Evolutionary conservation across 164 flowering plant genomes (phyloP), one percentile per base, ranked within the genome.

Genomic region (Litsea cubeba): DNA sequence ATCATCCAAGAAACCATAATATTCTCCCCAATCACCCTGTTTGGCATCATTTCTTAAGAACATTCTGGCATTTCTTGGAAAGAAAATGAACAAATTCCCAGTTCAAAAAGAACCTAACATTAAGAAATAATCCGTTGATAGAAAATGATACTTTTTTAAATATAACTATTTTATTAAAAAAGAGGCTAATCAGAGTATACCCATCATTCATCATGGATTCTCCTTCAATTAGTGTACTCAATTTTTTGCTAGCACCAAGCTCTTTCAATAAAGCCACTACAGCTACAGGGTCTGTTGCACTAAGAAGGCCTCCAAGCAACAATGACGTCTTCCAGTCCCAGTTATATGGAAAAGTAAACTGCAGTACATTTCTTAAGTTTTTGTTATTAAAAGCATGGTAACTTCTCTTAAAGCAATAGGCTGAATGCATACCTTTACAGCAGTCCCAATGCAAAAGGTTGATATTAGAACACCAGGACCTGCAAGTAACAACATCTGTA

Each of bases 171-270:
- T 30, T 30, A 30, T 30, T 30, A 30, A 30, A 30, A 30, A 30
- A 3, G 32, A 30, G 32, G 32, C 32, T 30, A 30, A 30, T 30
- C 25, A 49, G 40, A 73, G 62, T 50, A 4, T 91, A 95, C 99
- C 99, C 97, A 78, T 95, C 99, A 87, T 95, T 93, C 99, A 95
- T 95, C 85, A 95, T 83, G 49, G 99, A 91, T 76, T 95, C 99
- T 76, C 99, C 99, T 86, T 95, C 97, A 86, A 93, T 93, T 75
- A 93, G 89, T 46, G 99, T 95, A 82, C 83, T 89, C 81, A 95
- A 77, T 78, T 95, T 95, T 81, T 95, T 91, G 82, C 99, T 91
- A 40, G 99, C 97, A 80, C 99, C 97, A 76, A 95, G 96, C 72
- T 95, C 99, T 81, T 90, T 95, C 82, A 93, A 73, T 70, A 93